Evolutionary conservation across 2,329 filamentous ascomycete genomes (phyloP), one percentile per base, ranked within the genome.

Genomic region (Ceratocystis colombiana): DNA sequence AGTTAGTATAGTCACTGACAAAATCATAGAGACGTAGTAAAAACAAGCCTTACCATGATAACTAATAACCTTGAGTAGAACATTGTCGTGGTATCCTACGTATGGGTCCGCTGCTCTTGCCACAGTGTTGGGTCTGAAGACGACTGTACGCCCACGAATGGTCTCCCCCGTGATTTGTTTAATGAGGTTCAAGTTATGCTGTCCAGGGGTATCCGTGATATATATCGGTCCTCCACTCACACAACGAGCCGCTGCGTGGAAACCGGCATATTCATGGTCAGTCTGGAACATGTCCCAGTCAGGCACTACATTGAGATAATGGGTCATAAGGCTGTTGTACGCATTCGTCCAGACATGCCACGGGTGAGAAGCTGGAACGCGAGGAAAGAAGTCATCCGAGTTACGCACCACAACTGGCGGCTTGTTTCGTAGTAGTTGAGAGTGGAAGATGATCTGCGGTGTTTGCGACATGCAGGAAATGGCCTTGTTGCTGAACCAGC

Each of bases 291-390:
- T 87, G 70, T 87, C 84, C 83, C 84, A 87, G 74, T 96, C 92
- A 0, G 94, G 93, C 0, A 97, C 76, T 0, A 90, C 84, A 70
- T 96, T 96, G 41, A 97, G 79, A 72, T 94, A 87, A 69, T 90
- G 86, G 1, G 88, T 92, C 15, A 97, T 79, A 0, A 97, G 79
- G 41, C 84, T 81, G 73, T 96, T 96, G 75, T 96, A 89, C 0
- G 93, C 93, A 73, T 97, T 99, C 69, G 88, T 85, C 79, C 95
- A 99, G 45, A 97, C 82, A 74, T 99, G 94, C 93, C 94, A 99
- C 0, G 92, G 84, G 69, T 99, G 94, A 5, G 88, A 90, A 0
- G 84, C 82, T 0, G 87, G 83, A 3, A 91, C 82, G 57, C 91
- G 84, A 0, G 94, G 94, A 74, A 95, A 96, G 79, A 92, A 99